Conservation (phyloP, 139 green algal genomes). For the Haematococcus lacustris region DNA sequence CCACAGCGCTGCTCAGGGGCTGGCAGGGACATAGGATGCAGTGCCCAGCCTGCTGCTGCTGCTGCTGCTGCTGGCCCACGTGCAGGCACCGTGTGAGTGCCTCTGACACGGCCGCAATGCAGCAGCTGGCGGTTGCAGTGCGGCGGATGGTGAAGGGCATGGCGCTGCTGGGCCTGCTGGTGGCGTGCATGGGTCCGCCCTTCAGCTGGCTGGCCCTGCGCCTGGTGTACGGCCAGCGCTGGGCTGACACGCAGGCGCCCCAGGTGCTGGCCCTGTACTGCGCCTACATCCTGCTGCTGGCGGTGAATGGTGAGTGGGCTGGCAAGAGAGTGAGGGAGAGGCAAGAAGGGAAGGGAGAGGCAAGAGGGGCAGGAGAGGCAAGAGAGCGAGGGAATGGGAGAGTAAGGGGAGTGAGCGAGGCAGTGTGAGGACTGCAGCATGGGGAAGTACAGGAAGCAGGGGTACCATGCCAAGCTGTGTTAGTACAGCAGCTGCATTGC, state of each 20-base stretch:
- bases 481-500: background rate
- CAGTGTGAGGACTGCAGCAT: too few relatives aligned
- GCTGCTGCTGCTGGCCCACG: too few relatives aligned
- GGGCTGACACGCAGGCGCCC: constrained; percentile 64
- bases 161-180: constrained; percentile 50
- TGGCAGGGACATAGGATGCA: too few relatives aligned
- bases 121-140: constrained; percentile 38
- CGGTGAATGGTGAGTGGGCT: constrained; percentile 57
- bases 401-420: too few relatives aligned
- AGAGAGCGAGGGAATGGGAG: too few relatives aligned
- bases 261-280: constrained; percentile 64
- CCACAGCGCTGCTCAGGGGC: too few relatives aligned
- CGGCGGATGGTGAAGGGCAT: constrained; percentile 43
- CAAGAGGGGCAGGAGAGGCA: too few relatives aligned
- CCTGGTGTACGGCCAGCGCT: constrained; percentile 70
- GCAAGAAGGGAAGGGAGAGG: too few relatives aligned
- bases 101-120: constrained; percentile 5
- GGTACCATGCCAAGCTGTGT: background rate
- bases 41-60: too few relatives aligned
- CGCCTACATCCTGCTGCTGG: constrained; percentile 71
- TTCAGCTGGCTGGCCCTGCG: constrained; percentile 63
- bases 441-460: background rate
- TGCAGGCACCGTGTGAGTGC: background rate
- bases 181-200: constrained; percentile 67
- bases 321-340: too few relatives aligned